A percentile compares a stretch with the other conserved stretches of the same genome.
phyloP scores from a whole-genome alignment of 768 basidiomycete genomes.

The Lactarius trivialis region DNA sequence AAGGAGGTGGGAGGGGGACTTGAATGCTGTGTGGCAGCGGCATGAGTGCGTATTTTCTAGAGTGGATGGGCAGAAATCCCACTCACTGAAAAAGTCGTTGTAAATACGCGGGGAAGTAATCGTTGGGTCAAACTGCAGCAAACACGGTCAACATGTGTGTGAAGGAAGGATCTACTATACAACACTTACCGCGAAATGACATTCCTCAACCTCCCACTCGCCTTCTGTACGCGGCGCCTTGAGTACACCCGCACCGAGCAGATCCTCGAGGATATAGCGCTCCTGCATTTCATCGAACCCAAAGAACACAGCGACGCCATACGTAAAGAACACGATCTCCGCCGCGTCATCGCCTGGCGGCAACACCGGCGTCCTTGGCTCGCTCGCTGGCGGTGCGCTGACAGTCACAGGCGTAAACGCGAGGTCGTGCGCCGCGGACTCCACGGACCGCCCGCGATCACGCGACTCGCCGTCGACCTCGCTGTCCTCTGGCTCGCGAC shows the following conservation, averaged over 20 bases:
- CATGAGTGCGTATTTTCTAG: slow-evolving; percentile 1
- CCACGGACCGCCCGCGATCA: slow-evolving; percentile 5
- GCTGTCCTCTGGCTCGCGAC: slow-evolving; percentile 12
- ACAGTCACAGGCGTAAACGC: not conserved
- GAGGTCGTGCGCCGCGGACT: not conserved
- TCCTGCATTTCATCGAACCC: slow-evolving; percentile 79
- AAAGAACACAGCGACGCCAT: slow-evolving; percentile 91
- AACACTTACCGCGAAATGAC: slow-evolving; percentile 78
- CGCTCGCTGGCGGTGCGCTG: not conserved
- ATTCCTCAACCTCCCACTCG: slow-evolving; percentile 91
- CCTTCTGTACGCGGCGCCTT: slow-evolving; percentile 52
- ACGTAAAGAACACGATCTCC: slow-evolving; percentile 74
- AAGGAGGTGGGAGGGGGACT: slow-evolving; percentile 83
- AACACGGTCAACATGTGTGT: not conserved
- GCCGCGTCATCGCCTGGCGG: slow-evolving; percentile 47
- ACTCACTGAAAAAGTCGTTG: slow-evolving; percentile 92
- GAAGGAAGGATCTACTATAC: not conserved
- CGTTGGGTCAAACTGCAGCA: slow-evolving; percentile 64
- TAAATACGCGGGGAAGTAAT: slow-evolving; percentile 88
- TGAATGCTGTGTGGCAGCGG: slow-evolving; percentile 54
- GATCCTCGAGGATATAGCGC: slow-evolving; percentile 75
- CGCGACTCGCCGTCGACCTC: slow-evolving; percentile 16
- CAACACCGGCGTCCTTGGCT: slow-evolving; percentile 5
- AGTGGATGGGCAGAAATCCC: not conserved
- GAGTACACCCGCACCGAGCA: slow-evolving; percentile 64